These are phyloP conservation scores for Podila horticola DNA, from an alignment of 192 early-diverging fungal genomes.

Conservation along the genomic window DNA sequence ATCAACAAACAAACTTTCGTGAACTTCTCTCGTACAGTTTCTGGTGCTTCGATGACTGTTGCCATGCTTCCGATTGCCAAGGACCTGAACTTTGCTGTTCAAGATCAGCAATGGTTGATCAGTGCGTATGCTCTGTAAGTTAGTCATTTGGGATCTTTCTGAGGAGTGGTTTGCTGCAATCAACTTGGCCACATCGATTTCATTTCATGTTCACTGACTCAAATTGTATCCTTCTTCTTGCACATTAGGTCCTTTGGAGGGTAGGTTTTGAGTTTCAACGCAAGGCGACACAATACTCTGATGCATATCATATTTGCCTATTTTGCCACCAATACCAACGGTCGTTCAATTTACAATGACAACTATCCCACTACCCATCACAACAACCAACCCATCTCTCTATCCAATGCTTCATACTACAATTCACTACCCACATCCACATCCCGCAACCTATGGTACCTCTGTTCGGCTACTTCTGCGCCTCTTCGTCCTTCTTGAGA, in stretches of 20 bases:
- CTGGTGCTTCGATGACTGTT: neutral
- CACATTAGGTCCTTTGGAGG: slow-evolving; percentile 41
- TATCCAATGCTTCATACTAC: too few species aligned
- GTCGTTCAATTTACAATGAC: too few species aligned
- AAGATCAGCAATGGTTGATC: slow-evolving; percentile 49
- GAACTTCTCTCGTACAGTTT: neutral
- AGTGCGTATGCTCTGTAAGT: slow-evolving; percentile 50
- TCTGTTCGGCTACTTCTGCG: too few species aligned
- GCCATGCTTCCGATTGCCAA: neutral
- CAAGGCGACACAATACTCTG: too few species aligned
- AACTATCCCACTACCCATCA: too few species aligned
- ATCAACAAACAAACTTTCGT: neutral
- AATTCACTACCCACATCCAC: too few species aligned
- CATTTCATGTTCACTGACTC: neutral
- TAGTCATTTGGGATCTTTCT: too few species aligned
- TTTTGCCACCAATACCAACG: too few species aligned
- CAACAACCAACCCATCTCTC: too few species aligned
- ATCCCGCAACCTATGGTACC: too few species aligned
- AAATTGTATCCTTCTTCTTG: neutral
- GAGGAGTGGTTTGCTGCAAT: too few species aligned
- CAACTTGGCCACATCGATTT: neutral
- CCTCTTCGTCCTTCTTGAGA: neutral
- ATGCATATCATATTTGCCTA: too few species aligned
- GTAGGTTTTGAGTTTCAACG: slow-evolving; percentile 2
- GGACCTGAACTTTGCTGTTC: slow-evolving; percentile 44